Base-by-base conservation (phyloP, 2,329 filamentous ascomycete species). In the Xylariaceae sp. region DNA sequence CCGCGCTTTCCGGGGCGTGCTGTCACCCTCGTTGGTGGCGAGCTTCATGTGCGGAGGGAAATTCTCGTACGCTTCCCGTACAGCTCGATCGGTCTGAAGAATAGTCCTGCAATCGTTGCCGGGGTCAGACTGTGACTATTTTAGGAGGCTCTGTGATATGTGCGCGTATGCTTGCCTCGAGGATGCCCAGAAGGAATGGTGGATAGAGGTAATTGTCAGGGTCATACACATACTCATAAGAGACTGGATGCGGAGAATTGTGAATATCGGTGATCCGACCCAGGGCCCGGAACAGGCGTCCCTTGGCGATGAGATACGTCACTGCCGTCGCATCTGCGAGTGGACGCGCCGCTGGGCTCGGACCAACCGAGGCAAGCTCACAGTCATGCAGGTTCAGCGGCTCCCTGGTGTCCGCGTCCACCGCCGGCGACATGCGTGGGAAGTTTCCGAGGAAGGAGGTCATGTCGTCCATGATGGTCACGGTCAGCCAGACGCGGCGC, bases 381-480 rank as follows among this genome's bases (percentile, higher is more conserved):
- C 71, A 67, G 37, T 74, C 70, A 45, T 68, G 70, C 5, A 74
- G 49, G 38, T 74, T 75, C 4, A 64, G 60, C 3, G 70, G 70
- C 10, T 68, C 53, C 34, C 61, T 55, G 0, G 68, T 67, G 32
- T 73, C 70, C 4, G 63, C 67, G 36, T 68, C 61, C 18, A 65
- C 55, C 1, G 62, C 55, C 16, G 65, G 57, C 30, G 67, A 57
- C 40, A 68, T 66, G 4, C 64, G 59, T 8, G 70, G 70, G 25
- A 74, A 50, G 1, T 69, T 69, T 37, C 62, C 64, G 38, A 72
- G 65, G 22, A 68, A 67, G 1, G 69, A 73, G 35, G 72, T 66
- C 10, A 72, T 52, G 2, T 72, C 56, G 47, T 77, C 72, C 36
- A 64, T 59, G 22, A 63, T 62, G 17, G 68, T 57, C 11, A 74